A percentile compares a stretch with the other conserved stretches of the same genome.
Conservation (phyloP, 2,329 filamentous ascomycete species). For the Phoma sp. region DNA sequence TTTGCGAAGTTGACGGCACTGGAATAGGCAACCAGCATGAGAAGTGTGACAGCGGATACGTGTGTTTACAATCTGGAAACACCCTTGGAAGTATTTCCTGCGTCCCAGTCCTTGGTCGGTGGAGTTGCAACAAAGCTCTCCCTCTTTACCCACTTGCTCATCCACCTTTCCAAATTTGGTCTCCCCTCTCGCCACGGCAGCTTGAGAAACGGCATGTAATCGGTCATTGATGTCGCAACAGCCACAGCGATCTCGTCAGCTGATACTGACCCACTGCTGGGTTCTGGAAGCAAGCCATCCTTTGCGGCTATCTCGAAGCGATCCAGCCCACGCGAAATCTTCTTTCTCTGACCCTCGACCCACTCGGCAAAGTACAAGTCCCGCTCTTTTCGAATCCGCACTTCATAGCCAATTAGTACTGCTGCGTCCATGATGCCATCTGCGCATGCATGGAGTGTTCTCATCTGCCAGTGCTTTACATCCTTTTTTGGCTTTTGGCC, state of each 20-base stretch:
- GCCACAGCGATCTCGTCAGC: conserved; percentile 34
- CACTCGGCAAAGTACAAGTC: conserved; percentile 34
- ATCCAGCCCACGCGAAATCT: conserved; percentile 35
- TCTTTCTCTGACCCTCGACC: conserved; percentile 37
- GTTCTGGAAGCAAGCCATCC: conserved; percentile 19
- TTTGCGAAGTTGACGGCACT: no score
- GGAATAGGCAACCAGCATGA: no score
- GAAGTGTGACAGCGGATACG: no score
- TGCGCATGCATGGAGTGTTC: conserved; percentile 33
- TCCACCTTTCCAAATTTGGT: conserved; percentile 30
- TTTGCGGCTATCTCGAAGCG: conserved; percentile 28
- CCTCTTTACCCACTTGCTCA: conserved; percentile 30
- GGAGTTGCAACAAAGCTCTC: conserved; percentile 27
- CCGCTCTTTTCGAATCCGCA: conserved; percentile 31
- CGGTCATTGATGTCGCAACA: conserved; percentile 22
- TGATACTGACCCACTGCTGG: conserved; percentile 13
- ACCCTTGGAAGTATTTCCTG: not conserved
- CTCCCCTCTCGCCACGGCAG: conserved; percentile 29
- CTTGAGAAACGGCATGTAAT: conserved; percentile 15
- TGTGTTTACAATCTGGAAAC: conserved; percentile 16
- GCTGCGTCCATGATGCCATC: conserved; percentile 41
- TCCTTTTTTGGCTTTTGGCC: conserved; percentile 19
- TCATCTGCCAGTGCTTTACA: conserved; percentile 26
- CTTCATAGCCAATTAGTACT: conserved; percentile 36
- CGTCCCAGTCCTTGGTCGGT: conserved; percentile 27